phyloP scores from a whole-genome alignment of 2,329 filamentous ascomycete species.

The Botrytis galanthina region DNA sequence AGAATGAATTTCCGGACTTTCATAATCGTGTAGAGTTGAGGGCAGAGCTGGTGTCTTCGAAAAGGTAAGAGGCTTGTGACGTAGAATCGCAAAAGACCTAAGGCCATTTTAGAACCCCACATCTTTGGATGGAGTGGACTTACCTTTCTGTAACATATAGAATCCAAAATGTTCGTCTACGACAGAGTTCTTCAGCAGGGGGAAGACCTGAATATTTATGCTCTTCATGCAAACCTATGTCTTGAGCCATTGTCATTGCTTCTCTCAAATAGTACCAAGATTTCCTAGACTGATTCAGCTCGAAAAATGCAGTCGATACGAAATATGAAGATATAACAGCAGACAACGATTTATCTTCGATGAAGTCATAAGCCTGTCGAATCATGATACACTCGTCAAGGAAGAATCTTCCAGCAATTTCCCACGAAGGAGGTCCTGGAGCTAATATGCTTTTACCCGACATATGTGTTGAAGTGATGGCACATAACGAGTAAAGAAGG shows the following conservation, averaged over 20 bases:
- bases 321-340: constrained; percentile 63
- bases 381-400: constrained; percentile 57
- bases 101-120: constrained; percentile 5
- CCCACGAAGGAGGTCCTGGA: constrained; percentile 45
- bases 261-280: constrained; percentile 62
- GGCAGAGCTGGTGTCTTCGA: constrained; percentile 57
- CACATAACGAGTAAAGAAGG: constrained; percentile 56
- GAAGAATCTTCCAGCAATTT: constrained; percentile 53
- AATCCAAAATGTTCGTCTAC: constrained; percentile 59
- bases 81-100: constrained; percentile 62
- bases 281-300: constrained; percentile 56
- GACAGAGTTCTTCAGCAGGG: constrained; percentile 51
- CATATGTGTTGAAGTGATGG: constrained; percentile 53
- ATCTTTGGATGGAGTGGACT: background rate
- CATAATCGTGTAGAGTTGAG: constrained; percentile 51
- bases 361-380: constrained; percentile 55
- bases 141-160: constrained; percentile 61
- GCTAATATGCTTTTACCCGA: constrained; percentile 45
- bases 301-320: constrained; percentile 59
- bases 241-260: constrained; percentile 58
- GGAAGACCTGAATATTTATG: constrained; percentile 50
- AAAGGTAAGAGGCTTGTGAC: constrained; percentile 61
- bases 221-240: constrained; percentile 59
- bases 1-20: constrained; percentile 51
- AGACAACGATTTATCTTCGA: constrained; percentile 53